phyloP scores from a whole-genome alignment of 257 asterid species.

The Datura wrightii region DNA sequence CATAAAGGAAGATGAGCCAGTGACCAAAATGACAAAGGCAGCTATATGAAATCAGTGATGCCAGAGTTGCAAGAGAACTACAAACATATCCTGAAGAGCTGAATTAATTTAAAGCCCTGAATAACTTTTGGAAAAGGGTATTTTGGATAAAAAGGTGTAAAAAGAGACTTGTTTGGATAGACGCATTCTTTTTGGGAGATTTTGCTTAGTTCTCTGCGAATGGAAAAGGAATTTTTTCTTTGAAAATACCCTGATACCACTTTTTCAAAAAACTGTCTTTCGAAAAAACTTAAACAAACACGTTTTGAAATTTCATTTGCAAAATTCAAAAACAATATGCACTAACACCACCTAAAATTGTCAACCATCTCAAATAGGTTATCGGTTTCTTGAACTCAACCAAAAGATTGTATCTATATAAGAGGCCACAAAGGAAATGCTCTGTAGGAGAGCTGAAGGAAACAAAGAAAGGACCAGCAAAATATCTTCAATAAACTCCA shows the following conservation, averaged over 20 bases:
- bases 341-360: not conserved
- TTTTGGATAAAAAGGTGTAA: not conserved
- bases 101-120: not conserved
- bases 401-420: not conserved
- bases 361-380: not conserved
- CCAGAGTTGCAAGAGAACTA: constrained; percentile 12
- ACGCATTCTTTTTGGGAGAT: not conserved
- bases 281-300: not conserved
- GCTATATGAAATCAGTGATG: constrained; percentile 4
- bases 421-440: constrained; percentile 6
- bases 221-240: not conserved
- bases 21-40: not conserved
- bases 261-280: not conserved
- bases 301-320: not conserved
- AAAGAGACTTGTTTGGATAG: not conserved
- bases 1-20: not conserved
- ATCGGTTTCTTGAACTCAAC: not conserved
- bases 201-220: not conserved
- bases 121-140: not conserved
- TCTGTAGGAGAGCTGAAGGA: not conserved
- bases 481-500: constrained; percentile 6
- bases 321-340: not conserved
- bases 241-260: not conserved
- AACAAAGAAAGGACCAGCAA: constrained; percentile 4
- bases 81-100: not conserved